Evolutionary conservation across 768 basidiomycete species (phyloP).

Genomic region (Pulveroboletus ravenelii): DNA sequence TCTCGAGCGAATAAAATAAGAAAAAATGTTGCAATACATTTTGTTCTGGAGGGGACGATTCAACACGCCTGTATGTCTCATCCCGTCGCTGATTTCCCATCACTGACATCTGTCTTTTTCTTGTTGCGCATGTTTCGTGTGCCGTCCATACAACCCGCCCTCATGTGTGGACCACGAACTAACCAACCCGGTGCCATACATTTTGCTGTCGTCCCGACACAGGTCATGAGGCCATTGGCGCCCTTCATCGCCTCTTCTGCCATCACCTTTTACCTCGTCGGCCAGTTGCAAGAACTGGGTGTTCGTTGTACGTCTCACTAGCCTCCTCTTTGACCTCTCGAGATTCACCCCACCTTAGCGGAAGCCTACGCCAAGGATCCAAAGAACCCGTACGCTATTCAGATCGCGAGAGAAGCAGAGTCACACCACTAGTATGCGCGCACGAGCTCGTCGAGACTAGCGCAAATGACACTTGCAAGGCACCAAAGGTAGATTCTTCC

Average conservation of each 20-base stretch:
- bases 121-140: not conserved
- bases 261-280: slow-evolving; percentile 63
- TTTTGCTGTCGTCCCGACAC: not conserved
- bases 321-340: not conserved
- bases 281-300: slow-evolving; percentile 61
- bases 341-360: slow-evolving; percentile 37
- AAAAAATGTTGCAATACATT: slow-evolving; percentile 20
- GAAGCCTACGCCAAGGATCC: slow-evolving; percentile 68
- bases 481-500: slow-evolving; percentile 3
- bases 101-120: not conserved
- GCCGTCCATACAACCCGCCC: not conserved
- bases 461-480: not conserved
- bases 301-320: slow-evolving; percentile 58
- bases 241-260: slow-evolving; percentile 69
- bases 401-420: slow-evolving; percentile 63
- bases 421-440: slow-evolving; percentile 32
- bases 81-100: not conserved
- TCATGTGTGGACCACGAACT: not conserved
- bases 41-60: slow-evolving; percentile 27
- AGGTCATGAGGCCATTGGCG: slow-evolving; percentile 75
- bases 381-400: slow-evolving; percentile 76
- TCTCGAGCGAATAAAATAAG: not conserved
- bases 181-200: not conserved
- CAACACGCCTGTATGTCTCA: slow-evolving; percentile 24
- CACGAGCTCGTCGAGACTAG: not conserved